Conservation (phyloP, 1,139 yeast genomes). For the Taphrina wiesneri region DNA sequence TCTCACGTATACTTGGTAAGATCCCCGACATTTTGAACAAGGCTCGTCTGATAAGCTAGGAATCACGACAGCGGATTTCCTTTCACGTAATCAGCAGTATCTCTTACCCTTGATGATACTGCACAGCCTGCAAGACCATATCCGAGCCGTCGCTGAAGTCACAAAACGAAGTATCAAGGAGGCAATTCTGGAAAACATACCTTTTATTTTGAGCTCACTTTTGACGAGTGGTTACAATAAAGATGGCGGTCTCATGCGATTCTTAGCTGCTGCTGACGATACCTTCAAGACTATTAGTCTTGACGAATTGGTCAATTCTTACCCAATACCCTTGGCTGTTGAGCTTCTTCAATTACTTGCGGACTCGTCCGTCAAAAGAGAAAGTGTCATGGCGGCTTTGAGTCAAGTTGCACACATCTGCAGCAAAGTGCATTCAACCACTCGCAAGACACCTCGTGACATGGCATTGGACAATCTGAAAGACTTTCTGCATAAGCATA, state of each 20-base stretch:
- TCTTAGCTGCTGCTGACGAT: conserved; percentile 55
- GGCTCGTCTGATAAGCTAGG: conserved; percentile 66
- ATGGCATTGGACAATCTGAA: conserved; percentile 39
- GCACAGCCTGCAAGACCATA: conserved; percentile 61
- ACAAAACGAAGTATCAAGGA: conserved; percentile 41
- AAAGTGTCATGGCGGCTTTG: conserved; percentile 26
- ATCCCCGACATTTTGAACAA: conserved; percentile 57
- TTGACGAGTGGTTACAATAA: conserved; percentile 53
- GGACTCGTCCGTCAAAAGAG: conserved; percentile 25
- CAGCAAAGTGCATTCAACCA: conserved; percentile 5
- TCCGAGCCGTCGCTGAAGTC: conserved; percentile 58
- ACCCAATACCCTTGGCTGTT: conserved; percentile 43
- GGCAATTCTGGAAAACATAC: conserved; percentile 46
- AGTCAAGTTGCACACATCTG: conserved; percentile 31
- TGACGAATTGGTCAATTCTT: conserved; percentile 50
- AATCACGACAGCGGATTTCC: conserved; percentile 60
- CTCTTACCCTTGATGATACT: conserved; percentile 76
- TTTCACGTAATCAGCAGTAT: conserved; percentile 67
- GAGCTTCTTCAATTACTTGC: conserved; percentile 45
- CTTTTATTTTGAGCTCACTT: conserved; percentile 53
- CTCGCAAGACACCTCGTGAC: conserved; percentile 40
- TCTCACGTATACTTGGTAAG: conserved; percentile 59
- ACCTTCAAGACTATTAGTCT: conserved; percentile 50
- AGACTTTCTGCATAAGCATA: conserved; percentile 55
- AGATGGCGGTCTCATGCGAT: conserved; percentile 54